Conservation (phyloP, 257 asterid genomes). For the Linderniella brevidens region DNA sequence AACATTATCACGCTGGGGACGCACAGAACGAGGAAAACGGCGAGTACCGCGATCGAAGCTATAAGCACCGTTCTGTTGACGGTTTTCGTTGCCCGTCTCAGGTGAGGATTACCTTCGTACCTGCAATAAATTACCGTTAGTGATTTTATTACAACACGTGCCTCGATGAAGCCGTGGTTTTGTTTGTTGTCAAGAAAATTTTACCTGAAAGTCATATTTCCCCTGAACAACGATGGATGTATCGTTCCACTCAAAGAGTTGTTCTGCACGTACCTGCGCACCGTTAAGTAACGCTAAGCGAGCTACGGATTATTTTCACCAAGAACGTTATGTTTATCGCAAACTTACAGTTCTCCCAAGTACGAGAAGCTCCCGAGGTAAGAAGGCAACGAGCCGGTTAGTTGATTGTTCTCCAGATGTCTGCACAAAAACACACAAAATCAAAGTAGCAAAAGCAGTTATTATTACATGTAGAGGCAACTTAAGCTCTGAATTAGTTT, state of each 20-base stretch:
- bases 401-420: slow-evolving; percentile 79
- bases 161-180: not conserved
- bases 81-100: slow-evolving; percentile 23
- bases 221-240: slow-evolving; percentile 46
- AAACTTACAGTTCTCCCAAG: slow-evolving; percentile 59
- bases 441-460: not conserved
- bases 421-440: slow-evolving; percentile 31
- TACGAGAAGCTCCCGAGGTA: slow-evolving; percentile 55
- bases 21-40: slow-evolving; percentile 39
- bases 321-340: slow-evolving; percentile 5
- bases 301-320: not conserved
- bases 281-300: not conserved
- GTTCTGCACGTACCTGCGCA: slow-evolving; percentile 58
- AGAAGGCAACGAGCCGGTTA: slow-evolving; percentile 58
- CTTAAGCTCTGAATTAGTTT: not conserved
- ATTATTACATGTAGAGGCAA: not conserved
- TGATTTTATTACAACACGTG: not conserved
- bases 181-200: slow-evolving; percentile 4
- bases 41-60: slow-evolving; percentile 37
- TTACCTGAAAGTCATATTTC: slow-evolving; percentile 58
- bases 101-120: slow-evolving; percentile 60
- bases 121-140: slow-evolving; percentile 21
- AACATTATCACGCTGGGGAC: slow-evolving; percentile 33
- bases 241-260: slow-evolving; percentile 73
- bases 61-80: slow-evolving; percentile 36